Conservation (phyloP, 1,284 basidiomycete genomes). For the Ceratobasidium sp. region DNA sequence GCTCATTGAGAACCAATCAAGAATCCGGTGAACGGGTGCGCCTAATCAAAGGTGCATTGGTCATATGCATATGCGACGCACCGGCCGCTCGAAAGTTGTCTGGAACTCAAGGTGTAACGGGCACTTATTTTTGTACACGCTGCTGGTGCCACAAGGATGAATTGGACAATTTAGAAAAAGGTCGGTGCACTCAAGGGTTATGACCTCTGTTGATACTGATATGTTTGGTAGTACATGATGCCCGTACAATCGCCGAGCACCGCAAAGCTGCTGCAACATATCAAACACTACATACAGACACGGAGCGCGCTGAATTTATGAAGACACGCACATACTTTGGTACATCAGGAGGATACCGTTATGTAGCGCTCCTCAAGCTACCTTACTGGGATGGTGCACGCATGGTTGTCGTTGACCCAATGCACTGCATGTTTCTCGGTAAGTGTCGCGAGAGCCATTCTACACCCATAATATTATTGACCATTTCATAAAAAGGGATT, state of each 20-base stretch:
- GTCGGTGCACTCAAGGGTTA: neutral
- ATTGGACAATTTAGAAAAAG: neutral
- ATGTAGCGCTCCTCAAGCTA: neutral
- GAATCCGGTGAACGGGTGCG: neutral
- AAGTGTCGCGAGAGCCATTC: neutral
- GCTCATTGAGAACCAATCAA: neutral
- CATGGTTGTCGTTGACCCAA: slow-evolving; percentile 35
- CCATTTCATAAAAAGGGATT: neutral
- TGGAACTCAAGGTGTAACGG: slow-evolving; percentile 9
- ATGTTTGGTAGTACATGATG: neutral
- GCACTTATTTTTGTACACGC: slow-evolving; percentile 17
- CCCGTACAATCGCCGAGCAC: slow-evolving; percentile 10
- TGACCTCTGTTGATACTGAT: neutral
- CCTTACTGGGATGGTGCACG: slow-evolving; percentile 36
- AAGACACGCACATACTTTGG: neutral
- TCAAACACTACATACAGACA: slow-evolving; percentile 7
- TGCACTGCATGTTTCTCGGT: slow-evolving; percentile 36
- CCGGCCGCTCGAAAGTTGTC: slow-evolving; percentile 31
- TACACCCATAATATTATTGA: neutral
- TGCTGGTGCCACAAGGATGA: slow-evolving; percentile 34
- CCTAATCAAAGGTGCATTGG: slow-evolving; percentile 12
- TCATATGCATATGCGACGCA: slow-evolving; percentile 22
- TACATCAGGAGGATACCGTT: slow-evolving; percentile 3
- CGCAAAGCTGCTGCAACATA: slow-evolving; percentile 10
- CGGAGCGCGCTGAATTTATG: slow-evolving; percentile 10